phyloP scores from a whole-genome alignment of 2,329 filamentous ascomycete species.

The Alternaria postmessia region DNA sequence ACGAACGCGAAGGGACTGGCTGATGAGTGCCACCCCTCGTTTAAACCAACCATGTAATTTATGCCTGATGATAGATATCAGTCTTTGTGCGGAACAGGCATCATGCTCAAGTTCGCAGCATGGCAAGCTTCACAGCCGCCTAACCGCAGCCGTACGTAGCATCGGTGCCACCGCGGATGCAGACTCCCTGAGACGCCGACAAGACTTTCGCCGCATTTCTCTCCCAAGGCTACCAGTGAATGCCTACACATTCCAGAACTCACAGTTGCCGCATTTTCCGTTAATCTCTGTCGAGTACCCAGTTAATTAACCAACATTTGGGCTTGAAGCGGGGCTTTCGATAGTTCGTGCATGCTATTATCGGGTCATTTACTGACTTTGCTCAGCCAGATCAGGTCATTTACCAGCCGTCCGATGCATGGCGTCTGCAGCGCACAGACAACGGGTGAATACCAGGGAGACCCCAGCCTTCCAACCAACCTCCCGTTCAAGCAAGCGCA shows the following conservation, averaged over 20 bases:
- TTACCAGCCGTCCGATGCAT: conserved; percentile 35
- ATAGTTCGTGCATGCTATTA: conserved; percentile 35
- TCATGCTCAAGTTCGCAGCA: neutral
- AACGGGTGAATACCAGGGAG: conserved; percentile 25
- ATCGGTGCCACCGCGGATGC: neutral
- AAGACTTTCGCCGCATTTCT: conserved; percentile 9
- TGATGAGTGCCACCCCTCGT: neutral
- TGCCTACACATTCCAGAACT: neutral
- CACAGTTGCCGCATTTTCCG: conserved; percentile 24
- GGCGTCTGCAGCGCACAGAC: conserved; percentile 35
- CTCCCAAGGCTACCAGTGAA: conserved; percentile 1
- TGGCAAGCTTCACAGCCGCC: conserved; percentile 3
- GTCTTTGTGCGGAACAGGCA: neutral
- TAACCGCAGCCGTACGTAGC: conserved; percentile 2
- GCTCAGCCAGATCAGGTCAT: conserved; percentile 26
- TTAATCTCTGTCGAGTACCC: conserved; percentile 23
- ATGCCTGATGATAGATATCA: neutral
- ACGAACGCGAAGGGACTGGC: conserved; percentile 2
- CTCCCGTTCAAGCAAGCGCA: conserved; percentile 24
- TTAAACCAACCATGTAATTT: neutral
- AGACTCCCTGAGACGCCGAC: conserved; percentile 7
- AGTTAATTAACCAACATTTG: conserved; percentile 47
- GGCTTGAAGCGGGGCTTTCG: conserved; percentile 40
- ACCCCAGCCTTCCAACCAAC: conserved; percentile 24
- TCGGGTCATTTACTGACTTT: conserved; percentile 43